Evolutionary conservation across 1,139 yeast species (phyloP).

Genomic region (Candida buenavistaensis): DNA sequence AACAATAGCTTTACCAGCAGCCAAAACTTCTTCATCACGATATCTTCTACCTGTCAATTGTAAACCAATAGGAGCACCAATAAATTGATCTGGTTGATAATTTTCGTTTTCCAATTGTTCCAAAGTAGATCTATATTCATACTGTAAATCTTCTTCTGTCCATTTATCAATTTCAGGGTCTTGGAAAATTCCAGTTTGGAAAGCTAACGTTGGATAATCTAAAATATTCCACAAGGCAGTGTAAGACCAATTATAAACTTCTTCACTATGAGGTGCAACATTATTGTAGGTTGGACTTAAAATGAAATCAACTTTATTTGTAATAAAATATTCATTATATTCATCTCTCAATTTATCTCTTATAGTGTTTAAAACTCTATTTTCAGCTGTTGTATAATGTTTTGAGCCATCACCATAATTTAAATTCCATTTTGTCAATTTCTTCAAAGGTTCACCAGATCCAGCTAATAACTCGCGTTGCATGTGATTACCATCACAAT

Average conservation of each 20-base stretch:
- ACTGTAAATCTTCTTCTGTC: slow-evolving; percentile 31
- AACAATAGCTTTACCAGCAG: slow-evolving; percentile 38
- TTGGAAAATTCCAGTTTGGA: slow-evolving; percentile 63
- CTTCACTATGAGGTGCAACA: slow-evolving; percentile 68
- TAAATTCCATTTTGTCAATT: slow-evolving; percentile 60
- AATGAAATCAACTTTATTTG: slow-evolving; percentile 64
- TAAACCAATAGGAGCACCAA: slow-evolving; percentile 45
- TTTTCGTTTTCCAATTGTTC: slow-evolving; percentile 43
- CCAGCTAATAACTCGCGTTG: slow-evolving; percentile 51
- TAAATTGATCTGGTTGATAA: slow-evolving; percentile 33
- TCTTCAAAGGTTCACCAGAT: slow-evolving; percentile 66
- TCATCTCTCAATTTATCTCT: slow-evolving; percentile 59
- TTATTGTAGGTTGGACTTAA: slow-evolving; percentile 69
- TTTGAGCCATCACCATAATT: slow-evolving; percentile 59
- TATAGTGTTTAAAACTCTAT: slow-evolving; percentile 45
- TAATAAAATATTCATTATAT: slow-evolving; percentile 51
- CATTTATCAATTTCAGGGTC: slow-evolving; percentile 49
- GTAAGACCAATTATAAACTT: slow-evolving; percentile 74
- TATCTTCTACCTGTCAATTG: slow-evolving; percentile 42
- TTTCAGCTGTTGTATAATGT: slow-evolving; percentile 41
- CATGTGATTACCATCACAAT: slow-evolving; percentile 60
- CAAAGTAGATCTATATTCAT: slow-evolving; percentile 38
- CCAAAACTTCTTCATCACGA: slow-evolving; percentile 42
- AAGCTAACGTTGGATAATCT: slow-evolving; percentile 60
- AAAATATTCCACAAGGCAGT: slow-evolving; percentile 66